Percentiles rank a stretch among this genome's conserved stretches.
phyloP scores from a whole-genome alignment of 2,329 filamentous ascomycete genomes.

The Emmonsia crescens region DNA sequence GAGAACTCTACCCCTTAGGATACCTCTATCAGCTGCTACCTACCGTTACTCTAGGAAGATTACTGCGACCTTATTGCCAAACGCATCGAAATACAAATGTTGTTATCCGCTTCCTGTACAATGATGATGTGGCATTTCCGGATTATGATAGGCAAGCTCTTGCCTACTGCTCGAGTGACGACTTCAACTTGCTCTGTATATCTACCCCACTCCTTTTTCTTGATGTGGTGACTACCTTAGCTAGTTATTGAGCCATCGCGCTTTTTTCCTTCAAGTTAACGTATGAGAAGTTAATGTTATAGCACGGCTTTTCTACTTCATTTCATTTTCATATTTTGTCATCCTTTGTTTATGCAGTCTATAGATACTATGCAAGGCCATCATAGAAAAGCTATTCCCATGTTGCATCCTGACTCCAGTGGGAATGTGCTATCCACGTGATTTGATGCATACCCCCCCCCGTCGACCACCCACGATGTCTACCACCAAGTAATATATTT shows the following conservation, averaged over 20 bases:
- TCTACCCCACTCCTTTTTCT: neutral
- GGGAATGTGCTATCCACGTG: neutral
- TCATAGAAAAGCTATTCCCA: neutral
- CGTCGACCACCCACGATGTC: neutral
- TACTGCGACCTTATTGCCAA: too few relatives aligned
- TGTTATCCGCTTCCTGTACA: neutral
- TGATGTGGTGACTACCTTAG: too few relatives aligned
- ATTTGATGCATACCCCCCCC: neutral
- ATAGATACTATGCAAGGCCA: neutral
- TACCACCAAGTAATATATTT: neutral
- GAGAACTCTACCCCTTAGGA: neutral
- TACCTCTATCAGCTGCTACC: neutral
- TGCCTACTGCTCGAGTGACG: neutral
- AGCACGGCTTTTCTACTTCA: neutral
- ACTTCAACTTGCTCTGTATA: neutral
- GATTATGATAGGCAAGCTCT: neutral
- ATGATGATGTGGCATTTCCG: neutral
- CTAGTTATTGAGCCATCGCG: neutral
- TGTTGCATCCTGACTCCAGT: neutral
- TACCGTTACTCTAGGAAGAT: neutral
- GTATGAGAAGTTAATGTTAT: neutral
- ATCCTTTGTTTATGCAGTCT: neutral
- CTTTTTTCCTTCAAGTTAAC: neutral
- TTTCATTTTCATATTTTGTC: neutral
- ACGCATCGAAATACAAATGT: neutral